Evolutionary conservation across 2,329 filamentous ascomycete genomes (phyloP).

Genomic region (Leptographium flavum): DNA sequence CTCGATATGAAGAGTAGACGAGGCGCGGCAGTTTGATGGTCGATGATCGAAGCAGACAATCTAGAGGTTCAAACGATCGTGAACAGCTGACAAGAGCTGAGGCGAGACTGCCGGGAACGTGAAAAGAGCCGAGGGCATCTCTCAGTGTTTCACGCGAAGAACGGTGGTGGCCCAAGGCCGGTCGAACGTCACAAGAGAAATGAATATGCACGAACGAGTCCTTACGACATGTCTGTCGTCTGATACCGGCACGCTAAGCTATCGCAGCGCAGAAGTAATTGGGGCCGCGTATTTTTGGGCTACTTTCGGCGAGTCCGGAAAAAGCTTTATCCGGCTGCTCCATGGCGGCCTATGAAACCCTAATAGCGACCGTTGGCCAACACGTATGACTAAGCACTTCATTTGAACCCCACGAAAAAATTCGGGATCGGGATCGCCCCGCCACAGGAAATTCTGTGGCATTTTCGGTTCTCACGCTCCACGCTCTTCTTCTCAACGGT

Average conservation of each 20-base stretch:
- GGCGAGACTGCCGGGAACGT: background rate
- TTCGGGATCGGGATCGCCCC: slow-evolving; percentile 2
- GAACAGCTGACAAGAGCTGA: background rate
- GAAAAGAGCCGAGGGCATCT: background rate
- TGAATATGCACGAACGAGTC: too few species aligned
- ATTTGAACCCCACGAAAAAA: slow-evolving; percentile 5
- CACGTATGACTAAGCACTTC: slow-evolving; percentile 1
- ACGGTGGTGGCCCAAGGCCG: background rate
- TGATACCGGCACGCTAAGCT: too few species aligned
- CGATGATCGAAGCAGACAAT: background rate
- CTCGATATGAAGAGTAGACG: background rate
- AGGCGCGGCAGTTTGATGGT: background rate
- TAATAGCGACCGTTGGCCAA: background rate
- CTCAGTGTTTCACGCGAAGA: background rate
- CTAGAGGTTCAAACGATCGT: background rate
- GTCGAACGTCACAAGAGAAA: background rate
- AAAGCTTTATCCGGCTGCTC: background rate
- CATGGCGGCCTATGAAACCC: background rate
- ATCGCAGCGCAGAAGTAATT: background rate
- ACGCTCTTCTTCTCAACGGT: background rate
- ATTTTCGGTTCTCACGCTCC: background rate
- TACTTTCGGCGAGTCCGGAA: background rate
- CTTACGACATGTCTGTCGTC: too few species aligned
- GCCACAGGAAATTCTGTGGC: background rate
- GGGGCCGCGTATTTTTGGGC: background rate